Evolutionary conservation across 2,329 filamentous ascomycete genomes (phyloP), one percentile per base, ranked within the genome.

Genomic region (Alternaria gansuensis): DNA sequence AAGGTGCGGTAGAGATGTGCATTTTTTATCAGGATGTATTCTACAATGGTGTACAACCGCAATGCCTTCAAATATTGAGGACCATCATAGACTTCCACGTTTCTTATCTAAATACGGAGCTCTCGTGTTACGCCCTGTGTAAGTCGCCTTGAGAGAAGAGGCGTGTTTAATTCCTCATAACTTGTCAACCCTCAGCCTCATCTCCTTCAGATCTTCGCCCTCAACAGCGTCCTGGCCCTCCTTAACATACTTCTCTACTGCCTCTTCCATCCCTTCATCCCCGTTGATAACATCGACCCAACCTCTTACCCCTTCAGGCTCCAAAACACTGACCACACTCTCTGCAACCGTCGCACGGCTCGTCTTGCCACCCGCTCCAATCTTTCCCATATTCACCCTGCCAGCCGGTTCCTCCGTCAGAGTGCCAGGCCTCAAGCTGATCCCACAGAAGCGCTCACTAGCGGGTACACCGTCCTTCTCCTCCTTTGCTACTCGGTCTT

Each of bases 221-320:
- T 82, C 81, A 40, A 81, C 74, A 39, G 78, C 77, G 75, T 85
- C 82, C 58, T 82, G 66, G 17, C 76, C 75, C 44, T 81, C 79
- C 65, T 67, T 78, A 1, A 78, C 78, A 59, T 82, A 73, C 62
- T 75, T 76, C 60, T 82, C 78, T 23, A 85, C 79, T 13, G 82
- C 83, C 48, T 75, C 72, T 6, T 77, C 76, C 45, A 84, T 76
- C 0, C 66, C 69, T 57, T 83, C 80, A 21, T 83, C 76, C 3
- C 84, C 84, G 65, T 82, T 79, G 44, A 85, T 60, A 62, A 86
- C 70, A 78, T 86, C 84, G 69, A 81, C 77, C 83, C 83, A 86
- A 0, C 84, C 84, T 37, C 77, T 78, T 24, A 77, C 79, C 64
- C 82, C 81, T 23, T 78, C 78, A 11, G 79, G 78, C 17, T 81